Conservation (phyloP, 2,329 filamentous ascomycete genomes). For the Colletotrichum salicis region DNA sequence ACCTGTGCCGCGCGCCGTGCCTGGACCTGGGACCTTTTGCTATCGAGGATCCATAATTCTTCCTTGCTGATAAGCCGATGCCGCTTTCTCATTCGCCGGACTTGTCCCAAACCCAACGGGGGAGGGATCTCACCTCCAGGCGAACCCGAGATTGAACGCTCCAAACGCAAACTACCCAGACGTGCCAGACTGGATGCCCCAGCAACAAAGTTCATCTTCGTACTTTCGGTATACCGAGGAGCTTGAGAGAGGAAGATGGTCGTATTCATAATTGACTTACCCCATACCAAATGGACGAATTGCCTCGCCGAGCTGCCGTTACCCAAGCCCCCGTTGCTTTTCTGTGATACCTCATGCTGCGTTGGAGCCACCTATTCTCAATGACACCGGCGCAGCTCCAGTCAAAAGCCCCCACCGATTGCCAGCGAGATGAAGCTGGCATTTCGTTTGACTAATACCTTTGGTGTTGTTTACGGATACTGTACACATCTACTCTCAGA, state of each 20-base stretch:
- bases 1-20: background rate
- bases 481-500: too few relatives aligned
- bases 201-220: background rate
- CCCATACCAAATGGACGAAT: background rate
- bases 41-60: background rate
- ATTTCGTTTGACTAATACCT: background rate
- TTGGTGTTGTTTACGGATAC: background rate
- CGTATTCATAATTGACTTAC: background rate
- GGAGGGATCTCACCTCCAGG: background rate
- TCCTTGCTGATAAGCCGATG: slow-evolving; percentile 16
- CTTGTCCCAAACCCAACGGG: background rate
- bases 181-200: too few relatives aligned
- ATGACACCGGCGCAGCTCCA: background rate
- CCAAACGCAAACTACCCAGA: background rate
- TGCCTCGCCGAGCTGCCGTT: background rate
- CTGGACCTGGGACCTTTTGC: slow-evolving; percentile 15
- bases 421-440: background rate
- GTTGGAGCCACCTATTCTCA: background rate
- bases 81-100: slow-evolving; percentile 11
- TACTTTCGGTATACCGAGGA: background rate
- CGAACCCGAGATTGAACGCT: background rate
- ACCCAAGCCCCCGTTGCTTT: background rate
- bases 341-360: background rate
- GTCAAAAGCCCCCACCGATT: background rate
- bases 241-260: background rate